phyloP scores from a whole-genome alignment of 75 land plant species.

The Pinus tabuliformis region DNA sequence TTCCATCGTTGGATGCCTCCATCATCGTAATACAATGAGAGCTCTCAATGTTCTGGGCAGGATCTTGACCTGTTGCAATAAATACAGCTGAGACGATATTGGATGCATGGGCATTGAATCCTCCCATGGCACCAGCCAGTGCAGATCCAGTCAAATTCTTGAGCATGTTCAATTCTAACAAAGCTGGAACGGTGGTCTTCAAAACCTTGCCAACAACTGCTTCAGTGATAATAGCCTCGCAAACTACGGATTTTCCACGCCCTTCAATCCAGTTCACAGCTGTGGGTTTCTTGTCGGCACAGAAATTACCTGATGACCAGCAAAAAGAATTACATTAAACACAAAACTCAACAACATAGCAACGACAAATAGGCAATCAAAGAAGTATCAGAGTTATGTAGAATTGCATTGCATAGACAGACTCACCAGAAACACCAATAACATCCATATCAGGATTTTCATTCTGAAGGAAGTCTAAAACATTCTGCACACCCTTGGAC shows the following conservation, averaged over 20 bases:
- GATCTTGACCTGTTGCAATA: slow-evolving; percentile 84
- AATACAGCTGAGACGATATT: slow-evolving; percentile 74
- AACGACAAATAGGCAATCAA: no score
- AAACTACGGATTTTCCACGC: slow-evolving; percentile 78
- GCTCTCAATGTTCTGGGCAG: slow-evolving; percentile 82
- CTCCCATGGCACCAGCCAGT: slow-evolving; percentile 76
- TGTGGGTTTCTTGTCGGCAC: slow-evolving; percentile 53
- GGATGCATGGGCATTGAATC: slow-evolving; percentile 90
- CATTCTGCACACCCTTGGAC: slow-evolving; percentile 93
- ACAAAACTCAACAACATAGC: no score
- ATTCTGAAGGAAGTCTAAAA: slow-evolving; percentile 55
- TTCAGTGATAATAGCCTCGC: slow-evolving; percentile 67
- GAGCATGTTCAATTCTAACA: slow-evolving; percentile 82
- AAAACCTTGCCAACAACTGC: slow-evolving; percentile 70
- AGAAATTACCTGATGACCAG: slow-evolving; percentile 52
- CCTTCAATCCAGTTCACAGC: slow-evolving; percentile 86
- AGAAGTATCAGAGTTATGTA: no score
- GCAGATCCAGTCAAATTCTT: slow-evolving; percentile 89
- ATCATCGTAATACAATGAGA: slow-evolving; percentile 79
- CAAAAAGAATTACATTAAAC: neutral
- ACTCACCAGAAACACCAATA: slow-evolving; percentile 75
- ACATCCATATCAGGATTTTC: slow-evolving; percentile 82
- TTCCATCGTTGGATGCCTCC: slow-evolving; percentile 59
- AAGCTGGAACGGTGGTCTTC: slow-evolving; percentile 70
- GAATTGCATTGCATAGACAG: neutral